Evolutionary conservation across 306 rosid species (phyloP).

Genomic region (Amphicarpaea edgeworthii): DNA sequence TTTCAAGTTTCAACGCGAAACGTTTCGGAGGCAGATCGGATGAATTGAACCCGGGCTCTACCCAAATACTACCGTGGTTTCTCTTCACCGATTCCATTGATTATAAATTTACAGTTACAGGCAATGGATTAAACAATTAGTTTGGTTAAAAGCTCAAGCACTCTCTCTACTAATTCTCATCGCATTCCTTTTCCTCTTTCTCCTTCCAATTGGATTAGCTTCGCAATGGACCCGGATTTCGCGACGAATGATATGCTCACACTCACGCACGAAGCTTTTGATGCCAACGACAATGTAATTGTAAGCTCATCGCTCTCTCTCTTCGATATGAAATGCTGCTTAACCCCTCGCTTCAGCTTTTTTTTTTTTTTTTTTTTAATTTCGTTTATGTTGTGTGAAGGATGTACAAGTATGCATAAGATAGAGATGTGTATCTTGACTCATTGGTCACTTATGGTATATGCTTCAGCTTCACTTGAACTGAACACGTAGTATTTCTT

Average conservation of each 20-base stretch:
- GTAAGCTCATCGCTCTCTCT: conserved; percentile 60
- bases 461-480: neutral
- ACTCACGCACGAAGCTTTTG: conserved; percentile 58
- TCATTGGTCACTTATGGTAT: conserved; percentile 31
- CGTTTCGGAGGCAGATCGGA: conserved; percentile 22
- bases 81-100: neutral
- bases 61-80: conserved; percentile 17
- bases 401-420: too few relatives aligned
- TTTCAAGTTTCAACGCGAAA: conserved; percentile 5
- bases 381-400: too few relatives aligned
- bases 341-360: conserved; percentile 33
- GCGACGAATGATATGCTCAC: conserved; percentile 55
- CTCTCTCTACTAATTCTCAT: neutral
- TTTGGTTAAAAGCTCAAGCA: too few relatives aligned
- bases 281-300: conserved; percentile 61
- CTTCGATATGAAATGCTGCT: conserved; percentile 30
- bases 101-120: neutral
- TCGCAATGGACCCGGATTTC: conserved; percentile 76
- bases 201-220: conserved; percentile 11
- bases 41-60: conserved; percentile 7
- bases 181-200: conserved; percentile 8
- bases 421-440: neutral
- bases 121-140: neutral
- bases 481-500: conserved; percentile 18
- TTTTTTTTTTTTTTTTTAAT: too few relatives aligned